Evolutionary conservation across 2,329 filamentous ascomycete genomes (phyloP), one percentile per base, ranked within the genome.

Genomic region (Fusarium concolor): DNA sequence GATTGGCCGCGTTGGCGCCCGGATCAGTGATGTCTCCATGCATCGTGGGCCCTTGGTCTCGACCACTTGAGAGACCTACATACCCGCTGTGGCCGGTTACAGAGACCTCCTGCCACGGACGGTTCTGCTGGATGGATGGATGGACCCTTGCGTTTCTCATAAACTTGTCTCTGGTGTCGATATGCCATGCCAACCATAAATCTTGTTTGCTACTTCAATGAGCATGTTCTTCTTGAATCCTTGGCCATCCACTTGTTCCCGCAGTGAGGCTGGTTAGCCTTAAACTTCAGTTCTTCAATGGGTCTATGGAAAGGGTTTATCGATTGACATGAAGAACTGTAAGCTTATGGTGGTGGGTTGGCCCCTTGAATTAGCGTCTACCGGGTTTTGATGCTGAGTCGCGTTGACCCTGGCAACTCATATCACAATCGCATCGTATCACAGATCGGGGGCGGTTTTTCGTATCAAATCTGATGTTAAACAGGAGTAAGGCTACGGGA

Each of bases 1-100:
- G 74, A 79, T 79, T 79, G 77, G 77, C 44, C 65, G 47, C 69
- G 69, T 77, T 78, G 76, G 75, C 77, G 77, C 77, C 76, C 68
- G 66, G 62, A 65, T 72, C 62, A 57, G 68, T 74, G 71, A 71
- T 74, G 62, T 62, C 65, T 55, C 67, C 71, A 69, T 70, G 63
- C 69, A 67, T 65, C 65, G 62, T 71, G 72, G 72, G 61, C 55
- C 57, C 41, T 51, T 53, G 54, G 62, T 46, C 43, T 59, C 51
- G 71, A 63, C 70, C 71, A 71, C 66, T 75, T 61, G 60, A 71
- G 70, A 73, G 68, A 73, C 69, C 68, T 70, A 71, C 72, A 71
- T 75, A 72, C 72, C 71, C 70, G 70, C 72, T 73, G 58, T 67
- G 71, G 39, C 61, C 62, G 61, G 58, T 59, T 42, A 58, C 29